Evolutionary conservation across 768 basidiomycete species (phyloP), one percentile per base, ranked within the genome.

Genomic region (Auricularia heimuer): DNA sequence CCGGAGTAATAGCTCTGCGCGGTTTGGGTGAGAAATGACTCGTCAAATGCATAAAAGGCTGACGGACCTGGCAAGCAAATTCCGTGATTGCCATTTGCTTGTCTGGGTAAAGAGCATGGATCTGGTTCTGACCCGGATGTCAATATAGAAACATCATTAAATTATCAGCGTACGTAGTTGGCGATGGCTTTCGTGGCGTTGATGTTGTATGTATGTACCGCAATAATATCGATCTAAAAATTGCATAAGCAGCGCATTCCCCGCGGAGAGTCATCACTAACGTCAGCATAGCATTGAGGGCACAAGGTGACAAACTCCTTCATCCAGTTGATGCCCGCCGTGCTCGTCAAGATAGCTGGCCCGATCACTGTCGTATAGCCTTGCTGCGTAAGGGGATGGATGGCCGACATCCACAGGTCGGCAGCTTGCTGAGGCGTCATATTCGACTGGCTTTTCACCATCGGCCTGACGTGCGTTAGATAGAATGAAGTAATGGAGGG

Each of bases 191-290:
- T 77, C 0, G 77, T 62, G 3, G 80, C 66, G 14, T 76, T 66
- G 18, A 77, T 82, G 62, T 82, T 85, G 73, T 97, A 96, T 72
- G 76, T 86, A 72, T 97, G 94, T 61, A 86, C 62, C 58, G 85
- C 83, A 2, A 88, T 62, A 24, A 66, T 74, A 70, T 86, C 80
- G 61, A 89, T 62, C 88, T 90, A 63, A 8, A 36, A 4, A 12
- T 47, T 64, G 6, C 4, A 18, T 51, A 6, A 51, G 47, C 47
- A 6, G 47, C 4, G 6, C 14, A 18, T 18, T 51, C 16, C 11
- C 24, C 58, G 11, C 4, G 47, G 18, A 21, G 21, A 18, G 6
- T 8, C 47, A 18, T 16, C 47, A 51, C 47, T 12, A 18, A 51
- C 47, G 47, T 51, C 47, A 1, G 75, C 81, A 0, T 67, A 62